A percentile compares a stretch with the other conserved stretches of the same genome.
Evolutionary conservation across 2,329 filamentous ascomycete genomes (phyloP).

Genomic region (Fusarium secorum): DNA sequence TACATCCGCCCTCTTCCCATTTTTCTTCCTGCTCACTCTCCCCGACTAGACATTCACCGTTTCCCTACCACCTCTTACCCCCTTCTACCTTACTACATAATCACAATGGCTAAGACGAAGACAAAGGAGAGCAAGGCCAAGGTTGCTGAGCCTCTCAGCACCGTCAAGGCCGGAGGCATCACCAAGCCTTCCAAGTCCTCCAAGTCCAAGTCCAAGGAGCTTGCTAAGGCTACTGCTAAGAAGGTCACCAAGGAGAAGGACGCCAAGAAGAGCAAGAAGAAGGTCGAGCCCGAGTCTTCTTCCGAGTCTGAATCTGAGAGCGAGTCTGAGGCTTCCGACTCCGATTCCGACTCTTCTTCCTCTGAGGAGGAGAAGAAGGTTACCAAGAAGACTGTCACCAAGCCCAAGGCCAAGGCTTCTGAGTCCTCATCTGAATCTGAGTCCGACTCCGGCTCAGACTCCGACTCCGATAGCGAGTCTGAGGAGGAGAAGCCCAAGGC

Average conservation of each 20-base stretch:
- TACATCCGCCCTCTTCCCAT: constrained; percentile 34
- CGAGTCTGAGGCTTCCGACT: constrained; percentile 52
- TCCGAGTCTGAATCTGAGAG: constrained; percentile 51
- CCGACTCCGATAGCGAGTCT: constrained; percentile 45
- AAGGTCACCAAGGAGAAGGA: constrained; percentile 57
- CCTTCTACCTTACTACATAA: constrained; percentile 31
- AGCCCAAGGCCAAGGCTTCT: constrained; percentile 44
- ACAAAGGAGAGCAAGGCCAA: constrained; percentile 63
- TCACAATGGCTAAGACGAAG: constrained; percentile 73
- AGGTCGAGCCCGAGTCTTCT: constrained; percentile 52
- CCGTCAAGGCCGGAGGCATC: constrained; percentile 72
- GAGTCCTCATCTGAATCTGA: constrained; percentile 46
- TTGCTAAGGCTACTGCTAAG: constrained; percentile 68
- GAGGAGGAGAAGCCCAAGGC: constrained; percentile 48
- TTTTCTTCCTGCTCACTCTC: constrained; percentile 18
- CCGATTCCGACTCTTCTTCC: constrained; percentile 47
- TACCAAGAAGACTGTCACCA: constrained; percentile 47
- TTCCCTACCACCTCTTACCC: neutral
- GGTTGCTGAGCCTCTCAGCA: constrained; percentile 58
- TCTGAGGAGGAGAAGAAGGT: constrained; percentile 50
- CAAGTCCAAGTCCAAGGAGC: constrained; percentile 72
- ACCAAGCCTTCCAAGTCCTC: constrained; percentile 71
- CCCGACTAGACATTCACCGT: constrained; percentile 12
- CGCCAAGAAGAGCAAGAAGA: constrained; percentile 60
- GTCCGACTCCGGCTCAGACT: constrained; percentile 45